Evolutionary conservation across 2,329 filamentous ascomycete species (phyloP), one percentile per base, ranked within the genome.

Genomic region (Aspergillus flavus): DNA sequence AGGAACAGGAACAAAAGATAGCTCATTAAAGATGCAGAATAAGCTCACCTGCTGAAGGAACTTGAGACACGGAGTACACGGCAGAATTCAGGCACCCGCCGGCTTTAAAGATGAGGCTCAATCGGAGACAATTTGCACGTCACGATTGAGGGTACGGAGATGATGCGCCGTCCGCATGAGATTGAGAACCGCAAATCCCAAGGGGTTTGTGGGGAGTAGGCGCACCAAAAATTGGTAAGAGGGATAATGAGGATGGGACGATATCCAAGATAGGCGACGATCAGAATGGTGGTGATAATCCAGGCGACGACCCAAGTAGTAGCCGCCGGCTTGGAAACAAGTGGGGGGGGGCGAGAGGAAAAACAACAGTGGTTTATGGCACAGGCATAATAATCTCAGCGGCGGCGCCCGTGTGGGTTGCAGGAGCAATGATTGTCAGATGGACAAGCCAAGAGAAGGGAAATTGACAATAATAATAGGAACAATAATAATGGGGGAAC

Each of bases 111-210:
- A 68, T 68, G 66, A 68, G 66, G 64, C 66, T 68, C 66, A 66
- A 66, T 63, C 60, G 66, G 64, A 67, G 64, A 48, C 61, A 59
- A 67, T 32, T 66, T 60, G 62, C 64, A 63, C 64, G 59, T 62
- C 63, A 64, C 62, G 58, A 60, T 63, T 50, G 39, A 52, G 41
- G 21, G 57, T 26, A 46, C 53, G 41, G 43, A 39, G 32, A 48
- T 53, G 53, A 60, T 54, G 57, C 34, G 56, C 39, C 55, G 48
- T 60, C 41, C 48, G 61, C 61, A 57, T 63, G 28, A 55, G 57
- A 48, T 46, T 46, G 41, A 45, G 36, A 61, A 43, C 48, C 43
- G 30, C 61, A 11, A 26, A 36, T 36, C 14, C 5, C 2, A 36
- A 36, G 34, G 14, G 14, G 34, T 36, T 16, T 14, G 14, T 36